Base-by-base conservation (phyloP, 768 basidiomycete genomes). In the Kwoniella shandongensis region DNA sequence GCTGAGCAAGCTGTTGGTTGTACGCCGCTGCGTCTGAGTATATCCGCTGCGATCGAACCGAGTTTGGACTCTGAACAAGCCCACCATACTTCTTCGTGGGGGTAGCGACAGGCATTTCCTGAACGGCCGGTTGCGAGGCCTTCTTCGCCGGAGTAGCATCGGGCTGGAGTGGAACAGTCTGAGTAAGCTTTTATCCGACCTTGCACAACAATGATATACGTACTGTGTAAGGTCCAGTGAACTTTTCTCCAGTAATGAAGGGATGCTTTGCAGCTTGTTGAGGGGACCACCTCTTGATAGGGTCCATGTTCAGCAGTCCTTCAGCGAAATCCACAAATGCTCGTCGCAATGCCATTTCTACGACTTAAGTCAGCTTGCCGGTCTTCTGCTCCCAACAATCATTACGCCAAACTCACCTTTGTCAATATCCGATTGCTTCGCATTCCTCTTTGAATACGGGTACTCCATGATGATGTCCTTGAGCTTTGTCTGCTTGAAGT, bases 321-420 rank as follows among this genome's bases (percentile, higher is more conserved):
- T 89, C 86, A 55, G 92, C 94, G 78, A 99, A 98, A 78, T 99
- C 93, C 77, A 97, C 90, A 79, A 99, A 97, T 13, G 94, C 88
- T 45, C 88, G 83, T 42, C 96, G 84, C 71, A 92, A 91, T 67
- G 91, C 88, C 81, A 93, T 83, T 79, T 98, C 96, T 96, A 75
- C 44, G 42, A n/a, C 12, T 49, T 22, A 3, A 26, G 17, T 25
- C 8, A 15, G 4, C 26, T 4, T 18, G 47, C 35, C 26, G 18
- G 25, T 30, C 10, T 35, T 25, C 6, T 3, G 11, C 13, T 11
- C n/a, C 35, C 6, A 10, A 8, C 44, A 2, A 20, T 8, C 17
- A 49, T 4, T 29, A 30, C 17, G 20, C 11, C 27, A 44, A 41
- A 65, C 82, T 69, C 69, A 88, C 91, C 91, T 80, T 94, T 94